These are phyloP conservation scores for Crithidia sp. DNA, from an alignment of 208 protist species.

Conservation along the genomic window DNA sequence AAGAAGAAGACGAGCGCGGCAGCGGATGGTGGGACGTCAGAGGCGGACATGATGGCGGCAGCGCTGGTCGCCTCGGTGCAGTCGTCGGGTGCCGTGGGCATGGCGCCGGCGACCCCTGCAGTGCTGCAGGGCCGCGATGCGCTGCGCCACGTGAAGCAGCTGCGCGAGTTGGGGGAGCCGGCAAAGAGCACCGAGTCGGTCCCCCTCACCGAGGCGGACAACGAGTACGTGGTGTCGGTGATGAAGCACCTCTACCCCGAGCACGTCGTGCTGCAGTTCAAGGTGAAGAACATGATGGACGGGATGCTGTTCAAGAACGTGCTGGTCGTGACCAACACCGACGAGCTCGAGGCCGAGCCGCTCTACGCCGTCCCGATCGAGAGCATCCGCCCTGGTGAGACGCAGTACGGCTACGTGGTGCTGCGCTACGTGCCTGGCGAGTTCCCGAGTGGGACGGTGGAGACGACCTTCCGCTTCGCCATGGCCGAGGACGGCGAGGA, in stretches of 20 bases:
- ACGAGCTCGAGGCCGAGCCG: constrained; percentile 81
- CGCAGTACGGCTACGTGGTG: constrained; percentile 78
- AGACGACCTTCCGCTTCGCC: constrained; percentile 70
- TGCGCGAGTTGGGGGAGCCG: constrained; percentile 78
- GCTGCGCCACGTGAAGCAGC: constrained; percentile 66
- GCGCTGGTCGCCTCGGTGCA: constrained; percentile 16
- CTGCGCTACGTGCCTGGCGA: constrained; percentile 59
- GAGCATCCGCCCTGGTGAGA: constrained; percentile 55
- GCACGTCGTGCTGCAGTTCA: constrained; percentile 96
- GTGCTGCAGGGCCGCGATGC: constrained; percentile 73
- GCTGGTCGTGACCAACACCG: constrained; percentile 76
- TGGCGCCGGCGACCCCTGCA: constrained; percentile 13
- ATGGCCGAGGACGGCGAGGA: constrained; percentile 56
- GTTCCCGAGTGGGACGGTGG: constrained; percentile 77
- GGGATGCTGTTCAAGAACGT: constrained; percentile 87
- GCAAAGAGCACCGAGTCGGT: constrained; percentile 63
- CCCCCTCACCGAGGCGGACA: constrained; percentile 95
- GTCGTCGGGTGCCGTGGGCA: background rate
- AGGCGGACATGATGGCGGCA: constrained; percentile 22
- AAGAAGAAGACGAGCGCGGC: background rate
- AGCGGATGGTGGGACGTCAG: constrained; percentile 7
- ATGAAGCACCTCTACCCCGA: constrained; percentile 94
- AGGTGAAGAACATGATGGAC: constrained; percentile 95
- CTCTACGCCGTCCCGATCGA: constrained; percentile 84
- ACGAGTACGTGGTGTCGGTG: constrained; percentile 97